A percentile compares a stretch with the other conserved stretches of the same genome.
Evolutionary conservation across 1,139 yeast species (phyloP).

Genomic region (Candida pseudoviswanathii): DNA sequence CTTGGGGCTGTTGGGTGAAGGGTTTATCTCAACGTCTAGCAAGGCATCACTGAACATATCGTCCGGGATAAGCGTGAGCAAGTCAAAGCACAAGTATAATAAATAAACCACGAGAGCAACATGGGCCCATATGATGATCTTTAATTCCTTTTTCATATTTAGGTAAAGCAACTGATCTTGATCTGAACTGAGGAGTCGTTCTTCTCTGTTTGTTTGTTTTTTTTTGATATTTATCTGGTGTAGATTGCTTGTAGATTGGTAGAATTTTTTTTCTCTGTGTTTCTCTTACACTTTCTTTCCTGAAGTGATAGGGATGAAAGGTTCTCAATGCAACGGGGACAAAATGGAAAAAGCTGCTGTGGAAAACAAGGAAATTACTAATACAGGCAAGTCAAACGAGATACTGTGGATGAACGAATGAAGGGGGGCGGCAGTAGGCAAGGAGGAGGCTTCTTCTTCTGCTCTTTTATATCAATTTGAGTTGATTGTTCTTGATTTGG

Average conservation of each 20-base stretch:
- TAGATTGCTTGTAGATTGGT: background rate
- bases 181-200: no score
- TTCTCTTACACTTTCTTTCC: background rate
- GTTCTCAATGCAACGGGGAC: background rate
- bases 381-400: background rate
- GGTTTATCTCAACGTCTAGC: conserved; percentile 57
- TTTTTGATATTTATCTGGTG: background rate
- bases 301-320: background rate
- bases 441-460: background rate
- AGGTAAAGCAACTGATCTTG: conserved; percentile 1
- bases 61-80: conserved; percentile 74
- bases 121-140: conserved; percentile 61
- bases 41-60: conserved; percentile 68
- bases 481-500: background rate
- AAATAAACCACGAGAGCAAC: conserved; percentile 55
- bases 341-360: background rate
- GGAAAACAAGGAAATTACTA: background rate
- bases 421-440: background rate
- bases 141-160: conserved; percentile 59
- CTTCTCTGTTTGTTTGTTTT: background rate
- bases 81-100: conserved; percentile 67
- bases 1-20: conserved; percentile 32
- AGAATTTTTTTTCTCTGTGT: background rate
- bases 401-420: background rate
- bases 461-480: background rate